Evolutionary conservation across 1,284 basidiomycete genomes (phyloP).

Genomic region (Boletus sp.): DNA sequence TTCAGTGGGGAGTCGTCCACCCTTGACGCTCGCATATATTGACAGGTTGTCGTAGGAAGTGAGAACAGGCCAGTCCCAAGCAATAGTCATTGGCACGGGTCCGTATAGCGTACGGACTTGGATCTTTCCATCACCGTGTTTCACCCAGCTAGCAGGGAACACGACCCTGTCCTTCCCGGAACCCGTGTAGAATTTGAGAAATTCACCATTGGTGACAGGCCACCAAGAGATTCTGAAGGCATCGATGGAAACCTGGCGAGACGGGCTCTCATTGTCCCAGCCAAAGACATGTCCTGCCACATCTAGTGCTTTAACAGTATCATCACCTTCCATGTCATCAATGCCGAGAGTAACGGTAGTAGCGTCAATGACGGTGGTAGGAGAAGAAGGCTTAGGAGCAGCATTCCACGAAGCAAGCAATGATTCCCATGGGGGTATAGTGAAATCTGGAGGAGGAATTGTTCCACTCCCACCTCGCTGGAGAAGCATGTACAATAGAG

Average conservation of each 20-base stretch:
- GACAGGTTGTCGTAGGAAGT: constrained; percentile 79
- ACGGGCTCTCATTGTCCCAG: constrained; percentile 94
- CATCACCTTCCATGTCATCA: constrained; percentile 77
- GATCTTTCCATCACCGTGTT: constrained; percentile 42
- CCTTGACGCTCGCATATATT: constrained; percentile 77
- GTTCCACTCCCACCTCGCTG: constrained; percentile 77
- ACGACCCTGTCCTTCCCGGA: constrained; percentile 33
- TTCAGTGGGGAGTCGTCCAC: constrained; percentile 90
- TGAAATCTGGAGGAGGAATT: constrained; percentile 74
- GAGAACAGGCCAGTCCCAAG: constrained; percentile 83
- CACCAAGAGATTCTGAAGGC: constrained; percentile 76
- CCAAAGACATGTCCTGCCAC: constrained; percentile 73
- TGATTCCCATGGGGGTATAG: constrained; percentile 70
- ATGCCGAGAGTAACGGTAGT: constrained; percentile 72
- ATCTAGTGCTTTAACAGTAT: constrained; percentile 41
- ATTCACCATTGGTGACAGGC: constrained; percentile 84
- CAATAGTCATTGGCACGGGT: constrained; percentile 72
- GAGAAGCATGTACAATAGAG: constrained; percentile 90
- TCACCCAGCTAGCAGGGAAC: constrained; percentile 68
- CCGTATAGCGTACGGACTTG: constrained; percentile 87
- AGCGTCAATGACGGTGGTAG: constrained; percentile 57
- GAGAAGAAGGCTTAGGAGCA: constrained; percentile 38
- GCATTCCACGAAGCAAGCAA: constrained; percentile 66
- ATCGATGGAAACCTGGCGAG: constrained; percentile 51
- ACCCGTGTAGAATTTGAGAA: constrained; percentile 53